A percentile compares a stretch with the other conserved stretches of the same genome.
phyloP scores from a whole-genome alignment of 2,329 filamentous ascomycete genomes.

The Neofusicoccum parvum region DNA sequence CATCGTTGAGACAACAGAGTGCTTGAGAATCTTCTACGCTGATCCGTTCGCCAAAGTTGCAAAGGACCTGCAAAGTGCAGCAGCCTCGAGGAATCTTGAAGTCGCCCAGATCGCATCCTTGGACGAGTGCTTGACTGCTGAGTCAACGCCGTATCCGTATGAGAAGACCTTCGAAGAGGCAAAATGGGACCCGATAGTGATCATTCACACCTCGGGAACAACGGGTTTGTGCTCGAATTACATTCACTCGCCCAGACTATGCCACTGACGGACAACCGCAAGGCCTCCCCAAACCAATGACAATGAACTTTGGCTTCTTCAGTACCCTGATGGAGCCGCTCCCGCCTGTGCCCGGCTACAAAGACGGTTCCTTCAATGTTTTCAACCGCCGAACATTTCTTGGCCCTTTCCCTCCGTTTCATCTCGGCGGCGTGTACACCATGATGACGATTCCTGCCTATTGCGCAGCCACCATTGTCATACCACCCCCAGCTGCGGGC shows the following conservation, averaged over 20 bases:
- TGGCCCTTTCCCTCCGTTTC: not conserved
- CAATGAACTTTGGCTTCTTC: not conserved
- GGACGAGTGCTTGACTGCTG: not conserved
- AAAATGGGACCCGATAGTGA: constrained; percentile 28
- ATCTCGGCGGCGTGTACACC: not conserved
- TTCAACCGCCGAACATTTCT: not conserved
- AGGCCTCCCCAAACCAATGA: constrained; percentile 37
- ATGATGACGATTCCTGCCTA: not conserved
- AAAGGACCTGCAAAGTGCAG: constrained; percentile 20
- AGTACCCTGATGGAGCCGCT: not conserved
- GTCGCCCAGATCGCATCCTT: not conserved
- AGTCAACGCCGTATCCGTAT: constrained; percentile 21
- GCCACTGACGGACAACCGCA: no score
- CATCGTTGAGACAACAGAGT: constrained; percentile 23
- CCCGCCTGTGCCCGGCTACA: not conserved
- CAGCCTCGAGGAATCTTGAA: constrained; percentile 19
- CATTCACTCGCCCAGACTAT: no score
- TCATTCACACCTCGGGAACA: constrained; percentile 38
- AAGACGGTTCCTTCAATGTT: not conserved
- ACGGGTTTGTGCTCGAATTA: constrained; percentile 23
- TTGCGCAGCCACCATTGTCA: not conserved
- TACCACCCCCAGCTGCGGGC: not conserved
- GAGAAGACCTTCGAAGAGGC: constrained; percentile 29
- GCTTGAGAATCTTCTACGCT: not conserved
- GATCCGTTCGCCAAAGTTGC: constrained; percentile 6